A percentile compares a stretch with the other conserved stretches of the same genome.
These are phyloP conservation scores for Stagonosporopsis cucurbitacearum DNA, from an alignment of 2,329 filamentous ascomycete genomes.

Conservation along the genomic window DNA sequence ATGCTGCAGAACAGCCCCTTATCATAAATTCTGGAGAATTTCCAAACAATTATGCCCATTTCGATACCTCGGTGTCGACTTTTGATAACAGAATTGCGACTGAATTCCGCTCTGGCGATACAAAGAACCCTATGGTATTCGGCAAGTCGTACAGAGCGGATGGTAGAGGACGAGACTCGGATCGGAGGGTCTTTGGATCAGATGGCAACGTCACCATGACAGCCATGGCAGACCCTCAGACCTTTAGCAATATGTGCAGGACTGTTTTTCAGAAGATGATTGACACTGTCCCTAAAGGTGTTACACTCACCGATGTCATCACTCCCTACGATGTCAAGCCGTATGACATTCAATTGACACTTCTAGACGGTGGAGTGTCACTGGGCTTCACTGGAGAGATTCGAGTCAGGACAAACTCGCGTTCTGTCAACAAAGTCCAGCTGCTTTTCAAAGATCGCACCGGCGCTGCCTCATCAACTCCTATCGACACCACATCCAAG, in stretches of 20 bases:
- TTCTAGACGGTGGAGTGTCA: constrained; percentile 57
- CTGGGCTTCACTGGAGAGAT: constrained; percentile 63
- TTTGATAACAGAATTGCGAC: constrained; percentile 66
- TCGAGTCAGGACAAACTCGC: constrained; percentile 61
- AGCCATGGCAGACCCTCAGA: constrained; percentile 53
- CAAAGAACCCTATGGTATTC: constrained; percentile 62
- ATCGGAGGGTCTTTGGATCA: constrained; percentile 62
- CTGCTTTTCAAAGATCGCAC: constrained; percentile 64
- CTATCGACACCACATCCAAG: constrained; percentile 54
- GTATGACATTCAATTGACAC: constrained; percentile 61
- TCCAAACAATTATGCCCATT: constrained; percentile 40
- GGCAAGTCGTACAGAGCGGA: constrained; percentile 53
- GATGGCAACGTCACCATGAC: constrained; percentile 64
- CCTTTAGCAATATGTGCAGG: constrained; percentile 59
- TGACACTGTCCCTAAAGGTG: constrained; percentile 62
- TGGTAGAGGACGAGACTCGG: constrained; percentile 57
- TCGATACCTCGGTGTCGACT: constrained; percentile 53
- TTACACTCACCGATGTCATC: constrained; percentile 60
- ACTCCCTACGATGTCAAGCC: constrained; percentile 67
- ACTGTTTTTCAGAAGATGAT: constrained; percentile 66
- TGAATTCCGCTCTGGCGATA: constrained; percentile 63
- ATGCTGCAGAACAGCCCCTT: constrained; percentile 60
- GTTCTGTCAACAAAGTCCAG: constrained; percentile 57
- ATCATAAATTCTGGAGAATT: constrained; percentile 57
- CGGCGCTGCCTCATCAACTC: constrained; percentile 57